A percentile compares a stretch with the other conserved stretches of the same genome.
phyloP scores from a whole-genome alignment of 2,329 filamentous ascomycete species.

The Colletotrichum cordylinicola region DNA sequence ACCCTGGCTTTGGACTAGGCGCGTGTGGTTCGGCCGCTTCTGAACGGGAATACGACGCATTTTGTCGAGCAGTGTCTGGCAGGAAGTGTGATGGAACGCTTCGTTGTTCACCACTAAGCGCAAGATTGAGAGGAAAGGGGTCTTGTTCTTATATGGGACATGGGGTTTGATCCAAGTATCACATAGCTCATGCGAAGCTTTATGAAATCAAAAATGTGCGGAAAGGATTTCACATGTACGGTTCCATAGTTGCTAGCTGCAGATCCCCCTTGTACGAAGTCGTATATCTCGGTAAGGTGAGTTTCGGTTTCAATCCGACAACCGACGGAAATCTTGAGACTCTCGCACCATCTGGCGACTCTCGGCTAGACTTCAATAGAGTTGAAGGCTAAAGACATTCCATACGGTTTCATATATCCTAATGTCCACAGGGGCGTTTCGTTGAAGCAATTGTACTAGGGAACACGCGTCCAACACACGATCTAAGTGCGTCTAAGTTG shows the following conservation, averaged over 20 bases:
- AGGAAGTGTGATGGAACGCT: background rate
- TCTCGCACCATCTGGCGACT: background rate
- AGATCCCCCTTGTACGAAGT: background rate
- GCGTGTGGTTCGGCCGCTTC: background rate
- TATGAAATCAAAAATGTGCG: background rate
- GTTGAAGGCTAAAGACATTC: background rate
- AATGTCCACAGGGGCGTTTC: background rate
- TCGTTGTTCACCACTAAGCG: background rate
- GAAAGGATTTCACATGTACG: background rate
- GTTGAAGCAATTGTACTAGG: background rate
- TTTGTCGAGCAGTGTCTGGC: background rate
- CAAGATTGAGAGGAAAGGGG: background rate
- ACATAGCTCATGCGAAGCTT: background rate
- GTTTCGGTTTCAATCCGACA: background rate
- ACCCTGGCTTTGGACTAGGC: conserved; percentile 1
- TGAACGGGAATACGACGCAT: background rate
- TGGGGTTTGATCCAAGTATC: background rate
- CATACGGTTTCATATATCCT: background rate
- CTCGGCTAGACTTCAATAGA: background rate
- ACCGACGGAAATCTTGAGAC: background rate
- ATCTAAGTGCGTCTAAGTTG: background rate
- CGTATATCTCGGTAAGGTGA: background rate
- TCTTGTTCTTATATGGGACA: background rate
- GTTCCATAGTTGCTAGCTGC: background rate
- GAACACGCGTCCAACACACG: background rate